Evolutionary conservation across 139 green algal genomes (phyloP), one percentile per base, ranked within the genome.

Genomic region (Desmodesmus armatus): DNA sequence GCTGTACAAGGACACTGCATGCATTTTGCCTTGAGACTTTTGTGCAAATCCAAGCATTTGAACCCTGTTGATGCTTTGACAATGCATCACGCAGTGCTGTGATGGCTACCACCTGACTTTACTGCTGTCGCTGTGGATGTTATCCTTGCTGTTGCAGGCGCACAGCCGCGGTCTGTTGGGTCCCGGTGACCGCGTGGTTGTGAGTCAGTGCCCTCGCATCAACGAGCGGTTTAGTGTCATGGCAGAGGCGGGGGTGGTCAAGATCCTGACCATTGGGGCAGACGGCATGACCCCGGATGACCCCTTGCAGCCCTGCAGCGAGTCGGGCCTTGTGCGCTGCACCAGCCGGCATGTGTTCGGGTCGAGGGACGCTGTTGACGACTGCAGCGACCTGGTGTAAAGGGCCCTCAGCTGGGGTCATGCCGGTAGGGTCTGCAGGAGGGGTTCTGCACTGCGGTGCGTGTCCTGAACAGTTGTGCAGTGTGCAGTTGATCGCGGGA

Each of bases 181-280:
- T 40, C 51, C 65, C 3, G 90, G 90, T 21, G 90, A 93, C 84
- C 83, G 86, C 31, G 90, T 93, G 69, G 90, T 93, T 9, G 88
- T 93, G 53, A 85, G 58, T 40, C 90, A 93, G 90, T 93, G 90
- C 87, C 90, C 90, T 7, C 85, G 90, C 71, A 72, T 87, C n/a
- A 78, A 75, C 25, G 63, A 80, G 29, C 82, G 83, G 40, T 87
- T 88, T 67, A 69, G 51, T 17, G 82, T 85, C 41, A 92, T 92
- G 83, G 60, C 82, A 39, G 90, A 93, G 88, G 90, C 85, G 19
- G 90, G 87, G 17, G 85, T 90, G 37, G 90, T 93, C n/a, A 91
- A 93, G 86, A 87, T 91, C n/a, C 69, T 91, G 27, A 91, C 87
- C 62, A 84, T 84, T 5, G 58, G 31, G 5, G 17, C n/a, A 21